phyloP scores from a whole-genome alignment of 768 basidiomycete genomes.

The Serendipita sp. region DNA sequence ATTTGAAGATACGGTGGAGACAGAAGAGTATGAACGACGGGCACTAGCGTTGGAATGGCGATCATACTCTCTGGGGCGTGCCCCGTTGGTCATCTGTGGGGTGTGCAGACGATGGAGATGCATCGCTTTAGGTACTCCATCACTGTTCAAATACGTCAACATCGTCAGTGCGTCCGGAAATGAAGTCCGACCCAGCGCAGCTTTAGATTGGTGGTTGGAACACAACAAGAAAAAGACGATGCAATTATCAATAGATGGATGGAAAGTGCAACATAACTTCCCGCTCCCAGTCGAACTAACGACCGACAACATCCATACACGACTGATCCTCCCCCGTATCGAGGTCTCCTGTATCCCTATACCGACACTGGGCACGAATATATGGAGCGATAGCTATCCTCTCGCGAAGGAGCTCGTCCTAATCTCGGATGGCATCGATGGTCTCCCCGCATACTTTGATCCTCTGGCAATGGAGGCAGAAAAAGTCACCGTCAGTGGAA shows the following conservation, averaged over 20 bases:
- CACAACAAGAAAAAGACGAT: background rate
- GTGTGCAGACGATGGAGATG: background rate
- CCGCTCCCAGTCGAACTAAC: background rate
- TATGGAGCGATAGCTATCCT: background rate
- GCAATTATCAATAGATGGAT: background rate
- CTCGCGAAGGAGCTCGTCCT: background rate
- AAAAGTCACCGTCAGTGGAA: background rate
- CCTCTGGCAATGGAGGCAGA: background rate
- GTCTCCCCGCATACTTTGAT: background rate
- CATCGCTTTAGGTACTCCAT: background rate
- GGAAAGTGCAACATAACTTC: background rate
- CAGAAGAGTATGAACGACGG: background rate
- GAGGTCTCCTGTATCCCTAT: background rate
- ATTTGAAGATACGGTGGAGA: background rate
- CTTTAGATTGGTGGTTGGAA: background rate
- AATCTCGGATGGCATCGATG: background rate
- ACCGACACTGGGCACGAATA: background rate
- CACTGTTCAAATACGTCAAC: background rate
- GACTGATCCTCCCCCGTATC: background rate
- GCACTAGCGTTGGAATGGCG: background rate
- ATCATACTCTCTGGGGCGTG: background rate
- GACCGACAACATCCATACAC: background rate
- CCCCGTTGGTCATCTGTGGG: background rate
- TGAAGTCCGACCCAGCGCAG: background rate
- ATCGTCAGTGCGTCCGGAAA: background rate